Percentiles rank a stretch among this genome's conserved stretches.
phyloP scores from a whole-genome alignment of 1,284 basidiomycete species.

The Cryptococcus sp. region DNA sequence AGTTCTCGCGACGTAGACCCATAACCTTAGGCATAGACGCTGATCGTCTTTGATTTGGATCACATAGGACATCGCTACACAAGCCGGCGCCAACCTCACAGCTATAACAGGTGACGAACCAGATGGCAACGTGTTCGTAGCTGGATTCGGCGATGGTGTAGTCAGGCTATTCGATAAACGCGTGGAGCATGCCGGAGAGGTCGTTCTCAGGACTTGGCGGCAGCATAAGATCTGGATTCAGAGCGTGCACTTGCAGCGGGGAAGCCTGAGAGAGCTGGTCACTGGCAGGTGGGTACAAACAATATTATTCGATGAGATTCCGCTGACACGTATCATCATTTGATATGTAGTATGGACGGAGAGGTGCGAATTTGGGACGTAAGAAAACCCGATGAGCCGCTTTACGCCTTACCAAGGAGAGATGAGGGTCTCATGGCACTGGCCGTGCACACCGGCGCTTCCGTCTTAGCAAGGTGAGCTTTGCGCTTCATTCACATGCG shows the following conservation, averaged over 20 bases:
- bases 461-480: constrained; percentile 85
- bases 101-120: constrained; percentile 74
- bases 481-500: neutral
- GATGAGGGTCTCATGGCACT: constrained; percentile 77
- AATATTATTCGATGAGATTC: neutral
- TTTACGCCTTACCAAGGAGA: constrained; percentile 68
- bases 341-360: constrained; percentile 71
- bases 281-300: constrained; percentile 72
- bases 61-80: constrained; percentile 65
- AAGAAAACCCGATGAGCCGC: constrained; percentile 65
- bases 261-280: constrained; percentile 70
- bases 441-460: constrained; percentile 81
- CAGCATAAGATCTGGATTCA: constrained; percentile 91
- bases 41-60: neutral
- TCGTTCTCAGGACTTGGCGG: constrained; percentile 72
- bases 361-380: constrained; percentile 92
- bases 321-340: constrained; percentile 2
- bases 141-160: constrained; percentile 90
- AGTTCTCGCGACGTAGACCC: neutral
- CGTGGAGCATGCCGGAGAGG: constrained; percentile 77
- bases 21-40: too few relatives aligned
- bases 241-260: constrained; percentile 83
- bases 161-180: constrained; percentile 91
- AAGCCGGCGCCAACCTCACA: constrained; percentile 86
- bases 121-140: constrained; percentile 77